Evolutionary conservation across 1,139 yeast species (phyloP).

Genomic region (Yamadazyma conglobata): DNA sequence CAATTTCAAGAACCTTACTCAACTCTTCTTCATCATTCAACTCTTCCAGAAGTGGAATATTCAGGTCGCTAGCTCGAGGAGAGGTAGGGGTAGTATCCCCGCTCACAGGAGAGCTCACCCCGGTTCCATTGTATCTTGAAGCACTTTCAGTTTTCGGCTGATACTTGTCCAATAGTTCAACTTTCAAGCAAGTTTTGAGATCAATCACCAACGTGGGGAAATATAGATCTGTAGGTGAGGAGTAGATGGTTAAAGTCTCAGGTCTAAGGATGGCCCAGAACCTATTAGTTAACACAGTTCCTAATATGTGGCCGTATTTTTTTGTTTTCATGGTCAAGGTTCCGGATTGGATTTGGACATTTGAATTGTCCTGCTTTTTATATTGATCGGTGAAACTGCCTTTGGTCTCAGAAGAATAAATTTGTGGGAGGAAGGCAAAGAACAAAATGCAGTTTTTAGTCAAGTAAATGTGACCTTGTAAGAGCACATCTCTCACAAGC

Average conservation of each 20-base stretch:
- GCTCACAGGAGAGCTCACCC: not conserved
- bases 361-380: constrained; percentile 27
- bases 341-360: constrained; percentile 38
- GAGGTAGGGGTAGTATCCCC: constrained; percentile 4
- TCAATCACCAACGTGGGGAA: constrained; percentile 80
- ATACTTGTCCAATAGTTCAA: constrained; percentile 46
- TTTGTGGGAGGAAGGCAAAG: constrained; percentile 76
- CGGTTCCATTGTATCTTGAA: constrained; percentile 4
- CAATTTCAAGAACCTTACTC: constrained; percentile 23
- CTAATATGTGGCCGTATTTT: constrained; percentile 39
- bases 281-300: constrained; percentile 32
- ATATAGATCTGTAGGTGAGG: constrained; percentile 71
- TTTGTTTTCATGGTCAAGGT: constrained; percentile 50
- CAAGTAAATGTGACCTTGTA: constrained; percentile 81
- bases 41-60: constrained; percentile 15
- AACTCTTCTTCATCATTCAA: constrained; percentile 23
- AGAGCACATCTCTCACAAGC: constrained; percentile 75
- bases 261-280: constrained; percentile 80
- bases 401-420: constrained; percentile 11
- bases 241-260: constrained; percentile 65
- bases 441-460: constrained; percentile 66
- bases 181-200: constrained; percentile 58
- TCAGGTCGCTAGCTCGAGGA: constrained; percentile 10
- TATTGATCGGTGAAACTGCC: constrained; percentile 6
- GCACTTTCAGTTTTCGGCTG: constrained; percentile 16